Base-by-base conservation (phyloP, 345 rosid genomes). In the Excoecaria agallocha region DNA sequence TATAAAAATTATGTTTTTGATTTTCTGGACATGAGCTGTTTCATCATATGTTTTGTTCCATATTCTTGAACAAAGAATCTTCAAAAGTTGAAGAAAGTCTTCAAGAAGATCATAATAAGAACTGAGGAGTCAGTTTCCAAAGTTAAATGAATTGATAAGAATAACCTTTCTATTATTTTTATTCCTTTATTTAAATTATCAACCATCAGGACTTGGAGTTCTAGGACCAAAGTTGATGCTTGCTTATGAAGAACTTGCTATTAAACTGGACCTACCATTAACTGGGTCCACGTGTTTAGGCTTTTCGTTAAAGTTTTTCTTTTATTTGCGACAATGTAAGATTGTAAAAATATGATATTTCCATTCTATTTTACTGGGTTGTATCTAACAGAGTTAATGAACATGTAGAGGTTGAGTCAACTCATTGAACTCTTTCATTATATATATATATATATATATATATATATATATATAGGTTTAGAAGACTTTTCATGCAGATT, bases 201-300 rank as follows among this genome's bases (percentile, higher is more conserved):
- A 43, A 63, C 80, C 39, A 76, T 52, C 83, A 84, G 71, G 52
- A 65, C 70, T 74, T 78, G 56, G 68, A 61, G 66, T 66, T 82
- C 16, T 37, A 16, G 57, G 57, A 25, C 68, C 45, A 56, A 69
- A 65, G 74, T 30, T 25, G 82, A 84, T 82, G 81, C 83, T 82
- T 84, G 66, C 78, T 74, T 64, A 30, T 66, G 78, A 84, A 81
- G 88, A 79, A 79, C 78, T 77, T 71, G 74, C 75, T 79, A 78
- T 77, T 43, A 70, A 16, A 50, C 30, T 69, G 78, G 86, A 77
- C 80, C 87, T 73, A 39, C 81, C 74, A 48, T 30, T 68, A 13
- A 0, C 46, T 69, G 74, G 75, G 78, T 69, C 81, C 84, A 57
- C 72, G 64, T 6, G 45, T 41, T 74, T 57, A 68, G 69, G 68